A percentile compares a stretch with the other conserved stretches of the same genome.
Conservation (phyloP, 306 rosid genomes). For the Inga leiocalycina region DNA sequence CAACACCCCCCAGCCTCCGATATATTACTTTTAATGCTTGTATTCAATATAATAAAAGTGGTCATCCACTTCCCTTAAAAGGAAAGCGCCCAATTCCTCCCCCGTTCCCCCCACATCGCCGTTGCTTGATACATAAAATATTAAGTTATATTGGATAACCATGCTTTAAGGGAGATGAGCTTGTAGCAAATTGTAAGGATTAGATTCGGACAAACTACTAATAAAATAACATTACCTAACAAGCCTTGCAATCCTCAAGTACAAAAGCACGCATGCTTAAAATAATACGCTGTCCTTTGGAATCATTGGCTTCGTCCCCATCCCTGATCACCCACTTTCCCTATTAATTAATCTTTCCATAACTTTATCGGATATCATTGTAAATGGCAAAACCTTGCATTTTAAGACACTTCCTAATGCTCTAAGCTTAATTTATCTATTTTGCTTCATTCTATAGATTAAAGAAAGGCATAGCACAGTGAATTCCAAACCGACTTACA, state of each 20-base stretch:
- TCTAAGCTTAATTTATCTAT: background rate
- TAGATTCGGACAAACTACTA: slow-evolving; percentile 26
- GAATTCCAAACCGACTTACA: slow-evolving; percentile 37
- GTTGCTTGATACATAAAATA: background rate
- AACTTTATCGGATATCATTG: slow-evolving; percentile 23
- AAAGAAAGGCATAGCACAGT: slow-evolving; percentile 9
- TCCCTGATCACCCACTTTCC: background rate
- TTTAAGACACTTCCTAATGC: background rate
- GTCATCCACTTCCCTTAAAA: slow-evolving; percentile 57
- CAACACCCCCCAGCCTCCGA: slow-evolving; percentile 26
- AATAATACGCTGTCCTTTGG: slow-evolving; percentile 36
- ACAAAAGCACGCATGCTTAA: slow-evolving; percentile 28
- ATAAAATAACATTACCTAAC: slow-evolving; percentile 16
- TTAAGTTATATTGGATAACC: background rate
- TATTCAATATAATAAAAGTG: background rate
- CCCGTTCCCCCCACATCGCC: background rate
- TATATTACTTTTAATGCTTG: background rate
- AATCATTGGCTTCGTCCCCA: slow-evolving; percentile 38
- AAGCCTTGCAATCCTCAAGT: slow-evolving; percentile 2
- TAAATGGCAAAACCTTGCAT: slow-evolving; percentile 3
- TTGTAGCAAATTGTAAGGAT: slow-evolving; percentile 17
- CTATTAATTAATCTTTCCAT: background rate
- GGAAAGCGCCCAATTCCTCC: slow-evolving; percentile 47
- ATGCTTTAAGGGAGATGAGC: background rate
- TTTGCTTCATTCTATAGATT: background rate